Conservation (phyloP, 2,329 filamentous ascomycete species). For the Leptoxyphium fumago region DNA sequence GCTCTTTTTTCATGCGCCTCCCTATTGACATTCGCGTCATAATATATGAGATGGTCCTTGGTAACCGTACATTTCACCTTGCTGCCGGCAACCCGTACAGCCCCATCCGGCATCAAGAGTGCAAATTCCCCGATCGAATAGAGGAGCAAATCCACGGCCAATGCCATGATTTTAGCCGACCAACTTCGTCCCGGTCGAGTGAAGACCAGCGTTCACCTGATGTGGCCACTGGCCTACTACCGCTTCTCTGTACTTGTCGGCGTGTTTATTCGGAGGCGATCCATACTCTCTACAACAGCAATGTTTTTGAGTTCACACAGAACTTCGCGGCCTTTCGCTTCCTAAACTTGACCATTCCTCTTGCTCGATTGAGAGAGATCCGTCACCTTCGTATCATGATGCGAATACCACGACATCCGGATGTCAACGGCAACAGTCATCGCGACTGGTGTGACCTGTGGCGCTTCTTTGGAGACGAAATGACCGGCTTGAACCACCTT, state of each 20-base stretch:
- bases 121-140: slow-evolving; percentile 12
- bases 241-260: slow-evolving; percentile 17
- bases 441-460: slow-evolving; percentile 19
- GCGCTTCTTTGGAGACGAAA: slow-evolving; percentile 15
- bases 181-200: slow-evolving; percentile 8
- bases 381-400: slow-evolving; percentile 17
- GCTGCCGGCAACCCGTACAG: slow-evolving; percentile 9
- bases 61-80: slow-evolving; percentile 15
- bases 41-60: slow-evolving; percentile 20
- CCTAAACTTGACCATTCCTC: slow-evolving; percentile 16
- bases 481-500: slow-evolving; percentile 15
- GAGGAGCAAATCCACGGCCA: slow-evolving; percentile 7
- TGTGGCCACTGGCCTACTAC: slow-evolving; percentile 12
- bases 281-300: slow-evolving; percentile 16
- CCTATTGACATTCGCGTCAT: slow-evolving; percentile 19
- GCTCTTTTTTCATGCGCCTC: slow-evolving; percentile 12
- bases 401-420: slow-evolving; percentile 18
- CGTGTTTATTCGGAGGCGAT: slow-evolving; percentile 18
- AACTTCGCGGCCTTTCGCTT: slow-evolving; percentile 18
- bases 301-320: slow-evolving; percentile 20
- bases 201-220: slow-evolving; percentile 3
- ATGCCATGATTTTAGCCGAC: slow-evolving; percentile 12
- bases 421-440: slow-evolving; percentile 14
- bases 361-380: slow-evolving; percentile 12
- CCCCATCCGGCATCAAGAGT: slow-evolving; percentile 15